Evolutionary conservation across 345 rosid genomes (phyloP), one percentile per base, ranked within the genome.

Genomic region (Bruguiera sexangula): DNA sequence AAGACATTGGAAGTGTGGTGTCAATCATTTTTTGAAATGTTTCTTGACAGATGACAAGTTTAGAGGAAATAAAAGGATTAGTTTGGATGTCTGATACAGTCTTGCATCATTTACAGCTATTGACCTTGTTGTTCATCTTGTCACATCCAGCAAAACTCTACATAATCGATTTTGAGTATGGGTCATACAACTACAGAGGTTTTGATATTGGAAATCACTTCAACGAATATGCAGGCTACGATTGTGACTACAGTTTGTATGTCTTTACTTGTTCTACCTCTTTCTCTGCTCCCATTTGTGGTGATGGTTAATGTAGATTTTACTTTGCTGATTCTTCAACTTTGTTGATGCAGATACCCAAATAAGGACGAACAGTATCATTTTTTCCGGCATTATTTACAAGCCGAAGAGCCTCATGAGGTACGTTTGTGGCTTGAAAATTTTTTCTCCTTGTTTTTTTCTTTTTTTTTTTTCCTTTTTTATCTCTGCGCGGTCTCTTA

Each of bases 201-300:
- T 95, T 24, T 60, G 99, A 95, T 80, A 88, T 95, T 18, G 99
- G 97, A 67, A 92, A 92, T 78, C 96, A 92, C 86, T 92, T 95
- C 89, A 88, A 80, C 60, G 99, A 92, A 85, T 95, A 87, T 73
- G 97, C 89, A 53, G 97, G 96, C 83, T 90, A 92, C 73, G 96
- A 95, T 69, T 95, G 99, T 70, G 96, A 95, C 79, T 95, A 89
- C 82, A 84, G 78, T 79, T 71, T 84, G 97, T 95, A 90, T 48
- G 91, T 71, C 65, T 74, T 63, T 48, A 66, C 5, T 71, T 75
- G 18, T 55, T 70, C 61, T 60, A 63, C 30, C 43, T 10, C 16
- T 73, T 32, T 48, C 30, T 32, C 32, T 26, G 16, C 18, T 66
- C 56, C 57, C 26, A 39, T 21, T 20, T 6, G 29, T 10, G 31